Conservation (phyloP, 2,329 filamentous ascomycete species). For the Arthroderma uncinatum region DNA sequence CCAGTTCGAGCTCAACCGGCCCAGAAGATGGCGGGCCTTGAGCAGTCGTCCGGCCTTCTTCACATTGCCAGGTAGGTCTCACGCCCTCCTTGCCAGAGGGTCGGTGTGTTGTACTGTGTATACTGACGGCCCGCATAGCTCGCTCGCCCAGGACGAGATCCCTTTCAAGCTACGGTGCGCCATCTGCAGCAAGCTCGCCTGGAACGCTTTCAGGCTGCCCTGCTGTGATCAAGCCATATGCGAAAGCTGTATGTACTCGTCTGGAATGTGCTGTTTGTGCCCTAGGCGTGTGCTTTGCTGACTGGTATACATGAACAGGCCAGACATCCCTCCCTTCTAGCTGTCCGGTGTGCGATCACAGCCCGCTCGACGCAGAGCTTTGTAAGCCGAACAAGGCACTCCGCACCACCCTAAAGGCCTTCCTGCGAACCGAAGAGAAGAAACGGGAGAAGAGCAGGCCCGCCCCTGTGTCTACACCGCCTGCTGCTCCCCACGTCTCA, state of each 20-base stretch:
- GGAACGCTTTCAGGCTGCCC: slow-evolving; percentile 81
- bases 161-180: slow-evolving; percentile 95
- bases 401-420: slow-evolving; percentile 85
- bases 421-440: slow-evolving; percentile 81
- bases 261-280: background rate
- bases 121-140: slow-evolving; percentile 39
- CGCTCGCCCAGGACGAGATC: slow-evolving; percentile 69
- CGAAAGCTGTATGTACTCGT: slow-evolving; percentile 59
- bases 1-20: background rate
- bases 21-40: slow-evolving; percentile 28
- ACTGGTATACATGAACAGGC: slow-evolving; percentile 38
- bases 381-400: slow-evolving; percentile 83
- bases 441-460: slow-evolving; percentile 59
- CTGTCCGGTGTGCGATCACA: slow-evolving; percentile 89
- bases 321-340: slow-evolving; percentile 64
- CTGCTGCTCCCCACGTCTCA: slow-evolving; percentile 19
- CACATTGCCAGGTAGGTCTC: slow-evolving; percentile 32
- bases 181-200: slow-evolving; percentile 78
- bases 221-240: slow-evolving; percentile 96
- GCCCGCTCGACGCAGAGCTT: slow-evolving; percentile 71
- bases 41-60: slow-evolving; percentile 32
- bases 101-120: background rate
- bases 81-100: background rate
- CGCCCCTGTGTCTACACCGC: slow-evolving; percentile 22
- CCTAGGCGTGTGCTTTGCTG: slow-evolving; percentile 13